Conservation (phyloP, 257 asterid species). For the Leonotis leonurus region DNA sequence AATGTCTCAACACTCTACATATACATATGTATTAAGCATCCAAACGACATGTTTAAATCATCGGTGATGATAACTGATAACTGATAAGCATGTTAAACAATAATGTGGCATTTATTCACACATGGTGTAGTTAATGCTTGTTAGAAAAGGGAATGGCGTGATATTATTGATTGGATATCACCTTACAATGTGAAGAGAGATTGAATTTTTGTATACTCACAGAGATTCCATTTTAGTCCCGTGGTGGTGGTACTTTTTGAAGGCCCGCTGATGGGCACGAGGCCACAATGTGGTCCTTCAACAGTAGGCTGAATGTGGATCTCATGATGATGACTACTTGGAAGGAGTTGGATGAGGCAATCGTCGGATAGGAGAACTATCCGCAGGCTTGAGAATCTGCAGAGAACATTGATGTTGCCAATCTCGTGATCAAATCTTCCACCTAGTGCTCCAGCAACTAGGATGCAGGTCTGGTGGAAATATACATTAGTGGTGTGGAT, state of each 20-base stretch:
- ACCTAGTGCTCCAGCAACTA: slow-evolving; percentile 92
- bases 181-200: not conserved
- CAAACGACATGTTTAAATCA: too few relatives aligned
- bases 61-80: too few relatives aligned
- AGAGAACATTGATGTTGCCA: slow-evolving; percentile 77
- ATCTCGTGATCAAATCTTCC: slow-evolving; percentile 96
- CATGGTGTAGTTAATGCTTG: too few relatives aligned
- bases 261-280: slow-evolving; percentile 62
- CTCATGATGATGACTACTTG: slow-evolving; percentile 56
- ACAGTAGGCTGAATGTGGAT: slow-evolving; percentile 47
- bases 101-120: too few relatives aligned
- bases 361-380: slow-evolving; percentile 79
- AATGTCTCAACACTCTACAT: too few relatives aligned
- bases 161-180: not conserved
- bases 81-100: too few relatives aligned
- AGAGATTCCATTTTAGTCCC: slow-evolving; percentile 84
- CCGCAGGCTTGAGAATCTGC: slow-evolving; percentile 47
- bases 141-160: not conserved
- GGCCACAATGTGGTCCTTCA: slow-evolving; percentile 94
- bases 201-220: slow-evolving; percentile 36
- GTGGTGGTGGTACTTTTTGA: slow-evolving; percentile 65
- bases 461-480: slow-evolving; percentile 62
- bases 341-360: slow-evolving; percentile 86
- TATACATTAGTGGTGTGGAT: not conserved
- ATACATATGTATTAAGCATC: too few relatives aligned